These are phyloP conservation scores for Talaromyces amestolkiae DNA, from an alignment of 2,329 filamentous ascomycete species.

Conservation along the genomic window DNA sequence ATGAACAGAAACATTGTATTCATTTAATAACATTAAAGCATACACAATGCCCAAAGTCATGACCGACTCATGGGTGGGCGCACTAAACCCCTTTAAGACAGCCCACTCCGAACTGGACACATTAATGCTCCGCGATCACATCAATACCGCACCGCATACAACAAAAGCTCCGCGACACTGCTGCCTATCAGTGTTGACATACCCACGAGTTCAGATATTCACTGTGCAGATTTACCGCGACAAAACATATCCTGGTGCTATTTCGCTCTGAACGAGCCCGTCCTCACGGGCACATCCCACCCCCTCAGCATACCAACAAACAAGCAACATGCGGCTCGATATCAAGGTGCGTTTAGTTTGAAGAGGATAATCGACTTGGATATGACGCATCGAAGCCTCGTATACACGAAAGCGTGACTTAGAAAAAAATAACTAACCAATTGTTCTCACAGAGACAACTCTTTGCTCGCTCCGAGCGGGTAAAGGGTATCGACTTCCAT, in stretches of 20 bases:
- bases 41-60: neutral
- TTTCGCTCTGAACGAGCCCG: constrained; percentile 17
- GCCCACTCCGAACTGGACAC: constrained; percentile 35
- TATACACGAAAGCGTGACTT: neutral
- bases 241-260: constrained; percentile 6
- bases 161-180: constrained; percentile 17
- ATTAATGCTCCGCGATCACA: constrained; percentile 23
- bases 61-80: neutral
- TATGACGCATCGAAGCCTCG: neutral
- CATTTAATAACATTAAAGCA: neutral
- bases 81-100: constrained; percentile 30
- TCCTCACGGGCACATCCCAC: constrained; percentile 17
- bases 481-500: constrained; percentile 97
- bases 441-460: constrained; percentile 64
- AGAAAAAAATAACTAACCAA: constrained; percentile 35
- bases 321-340: constrained; percentile 55
- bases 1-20: neutral
- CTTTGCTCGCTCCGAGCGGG: constrained; percentile 87
- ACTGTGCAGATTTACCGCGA: neutral
- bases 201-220: constrained; percentile 14
- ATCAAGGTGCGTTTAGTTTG: constrained; percentile 51
- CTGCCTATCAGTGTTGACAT: neutral
- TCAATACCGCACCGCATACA: constrained; percentile 16
- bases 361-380: neutral
- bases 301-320: constrained; percentile 18